Evolutionary conservation across 805 yeast genomes (phyloP), one percentile per base, ranked within the genome.

Genomic region (Cephaloascus albidus): DNA sequence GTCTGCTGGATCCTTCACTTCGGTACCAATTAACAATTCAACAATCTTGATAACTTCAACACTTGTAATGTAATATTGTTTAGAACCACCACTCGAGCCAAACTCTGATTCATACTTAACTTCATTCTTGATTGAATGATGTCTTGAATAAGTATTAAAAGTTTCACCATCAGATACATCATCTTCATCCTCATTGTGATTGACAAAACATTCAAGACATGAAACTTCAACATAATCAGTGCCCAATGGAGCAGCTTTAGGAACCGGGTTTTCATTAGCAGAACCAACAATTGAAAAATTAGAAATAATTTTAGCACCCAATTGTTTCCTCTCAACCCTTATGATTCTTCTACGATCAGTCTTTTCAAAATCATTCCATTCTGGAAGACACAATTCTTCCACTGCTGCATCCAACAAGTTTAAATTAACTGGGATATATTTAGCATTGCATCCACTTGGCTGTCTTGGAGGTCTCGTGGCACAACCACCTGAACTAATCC

Each of bases 1-100:
- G 40, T 72, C 79, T 4, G 63, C 63, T 4, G 74, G 65, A 40
- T 71, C 71, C 39, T 57, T 58, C 27, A 54, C 50, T 41, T 67
- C 67, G 2, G 71, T 63, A 4, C 81, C 80, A 45, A 79, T 75
- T 36, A 79, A 52, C 38, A 77, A 52, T 55, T 79, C 85, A 23
- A 79, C 81, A 45, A 79, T 72, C 54, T 72, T 78, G 45, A 79
- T 72, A 17, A 79, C 83, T 50, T 79, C 85, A 28, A 79, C 84
- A 40, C 79, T 71, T 1, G 85, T 79, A 40, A 79, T 74, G 57
- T 77, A 78, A 51, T 59, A 65, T 42, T 61, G 63, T 36, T 61
- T 18, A 43, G 44, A 23, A 53, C 60, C 10, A 43, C 52, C 15
- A 54, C 55, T 42, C 46, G 53, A 27, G 57, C 58, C 4, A 40